phyloP scores from a whole-genome alignment of 495 filamentous ascomycete genomes.

The Hypoxylon subgilvum region DNA sequence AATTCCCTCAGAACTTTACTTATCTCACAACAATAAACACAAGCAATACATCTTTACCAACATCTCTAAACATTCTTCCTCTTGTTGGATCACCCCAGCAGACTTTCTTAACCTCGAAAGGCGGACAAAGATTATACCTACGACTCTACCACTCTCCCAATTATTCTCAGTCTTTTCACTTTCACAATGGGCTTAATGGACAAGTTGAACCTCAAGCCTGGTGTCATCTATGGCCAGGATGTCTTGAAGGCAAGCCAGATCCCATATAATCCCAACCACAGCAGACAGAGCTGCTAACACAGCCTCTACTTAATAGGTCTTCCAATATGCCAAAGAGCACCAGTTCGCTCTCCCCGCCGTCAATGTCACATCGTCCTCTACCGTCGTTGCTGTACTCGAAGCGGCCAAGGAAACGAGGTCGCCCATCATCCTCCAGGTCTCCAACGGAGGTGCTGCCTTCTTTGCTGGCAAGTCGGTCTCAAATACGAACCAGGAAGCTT shows the following conservation, averaged over 20 bases:
- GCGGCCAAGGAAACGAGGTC: conserved; percentile 87
- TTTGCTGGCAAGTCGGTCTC: conserved; percentile 92
- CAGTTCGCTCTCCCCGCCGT: conserved; percentile 91
- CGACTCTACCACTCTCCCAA: background rate
- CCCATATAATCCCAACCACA: too few species aligned
- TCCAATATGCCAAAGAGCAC: conserved; percentile 84
- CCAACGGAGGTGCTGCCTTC: conserved; percentile 92
- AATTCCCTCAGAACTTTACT: conserved; percentile 34
- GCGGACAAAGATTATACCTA: background rate
- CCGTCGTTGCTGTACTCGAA: conserved; percentile 86
- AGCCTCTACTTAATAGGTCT: conserved; percentile 43
- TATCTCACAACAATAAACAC: conserved; percentile 17
- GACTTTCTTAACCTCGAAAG: background rate
- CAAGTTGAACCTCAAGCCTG: conserved; percentile 73
- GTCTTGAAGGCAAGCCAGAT: conserved; percentile 58
- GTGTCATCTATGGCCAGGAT: conserved; percentile 88
- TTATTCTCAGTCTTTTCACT: background rate
- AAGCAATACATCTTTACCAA: conserved; percentile 2
- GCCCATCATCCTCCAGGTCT: conserved; percentile 88
- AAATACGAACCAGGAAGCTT: conserved; percentile 85
- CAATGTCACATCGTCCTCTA: conserved; percentile 92
- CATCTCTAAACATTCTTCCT: background rate
- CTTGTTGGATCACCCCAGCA: background rate
- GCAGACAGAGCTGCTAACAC: conserved; percentile 6
- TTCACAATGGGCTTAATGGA: conserved; percentile 39